Conservation (phyloP, 2,329 filamentous ascomycete genomes). For the Chaetomium olivaceum region DNA sequence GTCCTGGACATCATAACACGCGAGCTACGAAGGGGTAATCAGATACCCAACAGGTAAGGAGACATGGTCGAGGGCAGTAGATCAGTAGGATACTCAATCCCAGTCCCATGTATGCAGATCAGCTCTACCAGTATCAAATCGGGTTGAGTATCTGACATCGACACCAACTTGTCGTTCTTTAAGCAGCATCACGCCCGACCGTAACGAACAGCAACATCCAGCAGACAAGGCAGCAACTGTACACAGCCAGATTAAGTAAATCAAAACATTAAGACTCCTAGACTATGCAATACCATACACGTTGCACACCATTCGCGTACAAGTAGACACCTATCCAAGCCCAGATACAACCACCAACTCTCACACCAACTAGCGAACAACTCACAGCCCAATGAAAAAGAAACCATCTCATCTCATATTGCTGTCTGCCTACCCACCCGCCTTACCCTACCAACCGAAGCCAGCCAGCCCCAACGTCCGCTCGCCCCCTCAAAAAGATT, state of each 20-base stretch:
- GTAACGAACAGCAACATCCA: neutral
- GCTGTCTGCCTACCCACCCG: neutral
- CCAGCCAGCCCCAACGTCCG: neutral
- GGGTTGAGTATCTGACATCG: neutral
- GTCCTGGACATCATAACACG: too few relatives aligned
- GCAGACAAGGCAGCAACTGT: neutral
- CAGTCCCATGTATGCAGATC: neutral
- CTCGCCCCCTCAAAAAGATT: slow-evolving; percentile 31
- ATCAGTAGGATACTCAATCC: neutral
- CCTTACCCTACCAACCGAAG: neutral
- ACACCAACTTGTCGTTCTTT: neutral
- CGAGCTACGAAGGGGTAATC: neutral
- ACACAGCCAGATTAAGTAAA: neutral
- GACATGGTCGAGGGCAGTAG: neutral
- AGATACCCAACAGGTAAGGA: neutral
- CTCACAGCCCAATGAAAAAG: neutral
- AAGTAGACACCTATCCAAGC: neutral
- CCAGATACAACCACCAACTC: neutral
- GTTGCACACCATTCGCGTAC: neutral
- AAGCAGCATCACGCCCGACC: neutral
- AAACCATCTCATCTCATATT: slow-evolving; percentile 7
- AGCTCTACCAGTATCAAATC: too few relatives aligned
- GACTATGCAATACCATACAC: neutral
- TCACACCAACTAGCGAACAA: neutral
- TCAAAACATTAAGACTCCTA: neutral